Percentiles rank a stretch among this genome's conserved stretches.
Evolutionary conservation across 1,139 yeast species (phyloP).

Genomic region (Suhomyces coccinellae): DNA sequence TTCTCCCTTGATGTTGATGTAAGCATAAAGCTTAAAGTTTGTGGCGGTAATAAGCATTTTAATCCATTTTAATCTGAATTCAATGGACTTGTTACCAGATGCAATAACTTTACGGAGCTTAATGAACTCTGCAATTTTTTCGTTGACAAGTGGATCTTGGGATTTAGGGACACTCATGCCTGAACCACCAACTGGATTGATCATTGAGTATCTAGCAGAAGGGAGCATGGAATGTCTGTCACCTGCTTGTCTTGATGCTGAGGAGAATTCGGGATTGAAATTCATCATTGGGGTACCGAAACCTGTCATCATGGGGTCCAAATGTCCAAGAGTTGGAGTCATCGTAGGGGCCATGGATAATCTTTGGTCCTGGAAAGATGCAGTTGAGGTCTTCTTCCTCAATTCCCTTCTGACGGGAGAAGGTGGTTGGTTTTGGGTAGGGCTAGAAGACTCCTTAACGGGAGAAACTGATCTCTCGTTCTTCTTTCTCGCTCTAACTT

Average conservation of each 20-base stretch:
- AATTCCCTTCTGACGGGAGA: conserved; percentile 8
- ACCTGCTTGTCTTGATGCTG: conserved; percentile 3
- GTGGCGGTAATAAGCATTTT: conserved; percentile 46
- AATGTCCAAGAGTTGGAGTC: conserved; percentile 11
- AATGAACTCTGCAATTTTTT: conserved; percentile 39
- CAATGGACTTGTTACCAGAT: conserved; percentile 45
- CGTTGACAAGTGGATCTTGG: conserved; percentile 24
- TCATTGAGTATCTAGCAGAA: conserved; percentile 12
- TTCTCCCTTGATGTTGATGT: conserved; percentile 49
- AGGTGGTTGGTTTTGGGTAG: conserved; percentile 7
- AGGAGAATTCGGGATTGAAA: conserved; percentile 22
- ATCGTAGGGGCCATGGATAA: conserved; percentile 16
- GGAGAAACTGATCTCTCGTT: conserved; percentile 11
- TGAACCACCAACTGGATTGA: conserved; percentile 2
- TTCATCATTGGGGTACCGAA: conserved; percentile 24
- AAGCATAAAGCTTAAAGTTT: conserved; percentile 41
- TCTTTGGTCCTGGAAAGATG: conserved; percentile 16
- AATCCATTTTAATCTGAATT: conserved; percentile 46
- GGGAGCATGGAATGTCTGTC: conserved; percentile 22
- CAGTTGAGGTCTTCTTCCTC: conserved; percentile 10
- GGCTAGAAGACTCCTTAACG: conserved; percentile 4
- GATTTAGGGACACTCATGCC: conserved; percentile 13
- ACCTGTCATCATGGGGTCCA: conserved; percentile 15
- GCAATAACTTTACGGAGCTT: conserved; percentile 40
- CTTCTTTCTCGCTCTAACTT: conserved; percentile 6